Evolutionary conservation across 2,329 filamentous ascomycete genomes (phyloP), one percentile per base, ranked within the genome.

Genomic region (Beauveria sp.): DNA sequence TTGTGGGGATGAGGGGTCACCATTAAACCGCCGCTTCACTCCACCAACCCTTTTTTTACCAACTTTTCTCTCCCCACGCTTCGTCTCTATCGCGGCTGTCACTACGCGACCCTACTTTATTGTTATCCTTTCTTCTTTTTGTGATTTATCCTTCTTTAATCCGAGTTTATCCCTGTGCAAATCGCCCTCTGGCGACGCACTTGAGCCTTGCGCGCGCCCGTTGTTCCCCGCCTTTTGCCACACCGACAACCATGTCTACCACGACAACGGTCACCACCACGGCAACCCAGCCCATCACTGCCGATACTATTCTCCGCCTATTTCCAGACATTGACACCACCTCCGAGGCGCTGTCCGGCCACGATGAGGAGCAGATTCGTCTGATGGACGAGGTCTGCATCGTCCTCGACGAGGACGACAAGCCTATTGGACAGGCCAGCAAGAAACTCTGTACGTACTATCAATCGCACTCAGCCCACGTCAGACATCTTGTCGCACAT

Each of bases 321-420:
- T 97, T 97, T 76, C 91, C 92, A 58, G 92, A 97, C 73, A 84
- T 86, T 74, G 81, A 89, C 75, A 86, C 85, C 63, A 84, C 80
- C 70, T 87, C 87, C 65, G 82, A 84, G 57, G 91, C 91, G 62
- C 83, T 97, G 50, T 88, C 88, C 61, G 94, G 93, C 56, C 96
- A 97, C 79, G 92, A 97, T 79, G 93, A 90, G 74, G 93, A 97
- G 80, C 94, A 99, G 79, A 96, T 97, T 70, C 88, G 93, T 55
- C 79, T 99, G 70, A 99, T 99, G 94, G 93, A 99, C 70, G 94
- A 97, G 79, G 89, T 97, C 55, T 99, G 94, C 82, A 97, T 99
- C 73, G 94, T 99, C 20, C 80, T 96, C 52, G 93, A 97, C 75
- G 87, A 96, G 69, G 84, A 97, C 70, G 94, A 97, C 74, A 80